Conservation (phyloP, 768 basidiomycete genomes). For the Tylopilus plumbeoviolaceoides region DNA sequence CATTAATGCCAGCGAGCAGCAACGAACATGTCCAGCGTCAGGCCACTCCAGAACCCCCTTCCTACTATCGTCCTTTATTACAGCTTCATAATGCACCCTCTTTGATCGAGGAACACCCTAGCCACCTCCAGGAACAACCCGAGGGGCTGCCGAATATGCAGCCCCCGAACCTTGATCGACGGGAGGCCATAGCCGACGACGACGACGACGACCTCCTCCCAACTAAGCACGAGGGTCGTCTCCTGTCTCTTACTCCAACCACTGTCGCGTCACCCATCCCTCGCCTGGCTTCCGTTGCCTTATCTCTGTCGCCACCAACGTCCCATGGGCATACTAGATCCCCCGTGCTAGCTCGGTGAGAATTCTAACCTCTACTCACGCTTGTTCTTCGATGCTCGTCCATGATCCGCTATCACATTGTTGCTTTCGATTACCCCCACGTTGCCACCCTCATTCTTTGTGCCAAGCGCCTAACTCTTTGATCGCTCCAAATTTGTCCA, state of each 20-base stretch:
- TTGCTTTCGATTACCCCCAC: background rate
- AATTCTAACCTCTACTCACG: background rate
- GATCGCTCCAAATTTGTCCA: constrained; percentile 12
- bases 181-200: constrained; percentile 12
- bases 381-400: background rate
- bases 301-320: constrained; percentile 13
- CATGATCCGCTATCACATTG: constrained; percentile 1
- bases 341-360: constrained; percentile 31
- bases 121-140: constrained; percentile 7
- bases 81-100: constrained; percentile 30
- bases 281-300: constrained; percentile 6
- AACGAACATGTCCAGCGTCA: constrained; percentile 23
- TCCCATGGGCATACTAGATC: constrained; percentile 28
- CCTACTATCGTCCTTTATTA: constrained; percentile 28
- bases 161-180: constrained; percentile 9
- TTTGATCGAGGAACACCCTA: constrained; percentile 13
- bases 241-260: constrained; percentile 13
- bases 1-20: constrained; percentile 31
- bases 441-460: constrained; percentile 16
- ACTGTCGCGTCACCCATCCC: constrained; percentile 12
- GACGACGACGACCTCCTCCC: constrained; percentile 18
- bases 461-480: background rate
- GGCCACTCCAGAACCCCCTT: constrained; percentile 15
- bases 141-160: constrained; percentile 7
- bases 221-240: constrained; percentile 26